Base-by-base conservation (phyloP, 345 rosid genomes). In the Sapria himalayana region DNA sequence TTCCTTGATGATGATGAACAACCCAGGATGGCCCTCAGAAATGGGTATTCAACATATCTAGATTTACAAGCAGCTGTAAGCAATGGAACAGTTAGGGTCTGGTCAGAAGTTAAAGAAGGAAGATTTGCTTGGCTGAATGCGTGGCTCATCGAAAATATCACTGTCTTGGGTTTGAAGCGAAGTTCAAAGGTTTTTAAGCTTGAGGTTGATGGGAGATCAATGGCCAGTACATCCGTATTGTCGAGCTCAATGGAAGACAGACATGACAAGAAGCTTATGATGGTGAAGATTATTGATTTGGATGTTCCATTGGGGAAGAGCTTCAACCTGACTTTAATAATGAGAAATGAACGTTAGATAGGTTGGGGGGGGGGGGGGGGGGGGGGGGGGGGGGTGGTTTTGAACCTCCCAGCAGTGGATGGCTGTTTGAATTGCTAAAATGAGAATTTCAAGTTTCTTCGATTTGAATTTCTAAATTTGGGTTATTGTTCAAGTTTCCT, bases 1-100 rank as follows among this genome's bases (percentile, higher is more conserved):
- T 89, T 45, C 54, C 58, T 84, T 4, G 95, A 89, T 39, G 55
- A 89, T 2, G 98, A 89, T 15, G 95, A 89, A 61, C 93, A 74
- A 33, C 93, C 84, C 0, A 86, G 84, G 47, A 89, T 89, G 95
- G 73, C 62, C 50, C 81, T 89, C 4, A 84, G 77, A 33, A 70
- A 58, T 1, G 86, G 95, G 8, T 60, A 56, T 38, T 67, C 95
- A 9, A 65, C 81, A 0, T 74, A 66, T 41, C 58, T 74, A 2
- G 63, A 77, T 7, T 71, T 89, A 25, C 67, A 67, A 41, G 93
- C 92, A 4, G 69, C 78, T 4, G 18, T 69, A 1, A 65, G 56
- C 29, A 25, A 75, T 9, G 81, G 93, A 29, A 61, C 39, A 2
- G 76, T 77, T 57, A 77, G 73, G 60, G 45, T 84, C 41, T 84